Percentiles rank a stretch among this genome's conserved stretches.
These are phyloP conservation scores for Cryomyces antarcticus DNA, from an alignment of 495 filamentous ascomycete species.

Conservation along the genomic window DNA sequence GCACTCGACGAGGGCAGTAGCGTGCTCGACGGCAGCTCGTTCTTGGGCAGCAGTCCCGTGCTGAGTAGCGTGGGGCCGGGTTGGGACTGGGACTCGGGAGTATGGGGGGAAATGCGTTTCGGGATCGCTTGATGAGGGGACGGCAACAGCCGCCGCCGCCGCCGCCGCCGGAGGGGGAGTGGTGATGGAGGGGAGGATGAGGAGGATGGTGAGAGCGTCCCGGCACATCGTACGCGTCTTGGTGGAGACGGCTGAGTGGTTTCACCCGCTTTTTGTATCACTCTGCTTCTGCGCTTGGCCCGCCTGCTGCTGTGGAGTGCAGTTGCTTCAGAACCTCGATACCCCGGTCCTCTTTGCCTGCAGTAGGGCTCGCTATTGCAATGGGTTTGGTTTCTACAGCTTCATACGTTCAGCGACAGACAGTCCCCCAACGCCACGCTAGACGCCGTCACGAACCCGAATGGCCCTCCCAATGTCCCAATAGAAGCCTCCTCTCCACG, in stretches of 20 bases:
- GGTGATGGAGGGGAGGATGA: not conserved
- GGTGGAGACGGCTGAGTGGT: not conserved
- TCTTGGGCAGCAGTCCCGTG: slow-evolving; percentile 8
- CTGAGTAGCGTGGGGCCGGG: not conserved
- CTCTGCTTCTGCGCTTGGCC: not conserved
- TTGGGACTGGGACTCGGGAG: not conserved
- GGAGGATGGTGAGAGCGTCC: no score
- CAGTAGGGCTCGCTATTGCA: not conserved
- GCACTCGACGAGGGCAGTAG: slow-evolving; percentile 2
- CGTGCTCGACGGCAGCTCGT: slow-evolving; percentile 10
- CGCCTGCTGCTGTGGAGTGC: not conserved
- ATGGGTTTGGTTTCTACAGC: not conserved
- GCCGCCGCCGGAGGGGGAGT: not conserved
- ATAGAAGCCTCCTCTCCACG: not conserved
- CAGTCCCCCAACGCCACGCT: not conserved
- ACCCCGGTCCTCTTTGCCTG: no score
- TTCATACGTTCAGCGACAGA: not conserved
- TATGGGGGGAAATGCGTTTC: not conserved
- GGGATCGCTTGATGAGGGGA: not conserved
- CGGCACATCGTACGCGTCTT: no score
- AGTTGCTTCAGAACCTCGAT: no score
- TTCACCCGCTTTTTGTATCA: not conserved
- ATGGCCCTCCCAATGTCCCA: not conserved
- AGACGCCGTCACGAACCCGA: not conserved
- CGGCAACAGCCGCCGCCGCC: not conserved